Base-by-base conservation (phyloP, 2,329 filamentous ascomycete genomes). In the Tympanopsis confertula region DNA sequence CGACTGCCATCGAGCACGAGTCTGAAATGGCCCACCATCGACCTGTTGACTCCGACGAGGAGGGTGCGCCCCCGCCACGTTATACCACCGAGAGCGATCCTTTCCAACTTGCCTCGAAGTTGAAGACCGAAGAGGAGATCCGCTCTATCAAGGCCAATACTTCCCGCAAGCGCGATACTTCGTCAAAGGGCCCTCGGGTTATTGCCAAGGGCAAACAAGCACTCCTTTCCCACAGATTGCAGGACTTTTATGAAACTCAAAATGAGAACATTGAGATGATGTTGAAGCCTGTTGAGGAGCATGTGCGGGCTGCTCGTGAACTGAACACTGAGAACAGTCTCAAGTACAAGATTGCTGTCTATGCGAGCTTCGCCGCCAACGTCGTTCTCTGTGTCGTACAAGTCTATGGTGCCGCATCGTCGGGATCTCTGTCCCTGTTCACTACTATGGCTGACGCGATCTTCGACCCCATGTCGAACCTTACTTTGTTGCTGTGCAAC, bases 381-480 rank as follows among this genome's bases (percentile, higher is more conserved):
- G 57, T 95, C 40, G 44, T 83, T 19, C 70, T 98, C 4, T 78
- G 88, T 0, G 69, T 69, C 3, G 68, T 98, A 14, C 91, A 98
- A 59, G 65, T 95, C 26, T 98, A 93, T 55, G 91, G 82, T 32
- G 91, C 91, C 43, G 73, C 86, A 35, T 76, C 83, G 0, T 94
- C 88, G 0, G 78, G 82, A 35, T 95, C 87, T n/a, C 72, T 96
- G 24, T 94, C 89, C 4, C 77, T 98, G 35, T 95, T 96, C 64
- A 95, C 91, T 13, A 98, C 89, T 44, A 94, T 94, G 84, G 89
- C 88, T 13, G 91, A 98, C 59, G 79, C 88, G 37, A 70, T 96
- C 46, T 96, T 96, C 61, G 91, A 96, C 54, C 91, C 87, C 5
- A 55, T 93, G 51, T 89, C 83, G 51, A 95, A 94, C 52, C 57